These are phyloP conservation scores for Quercus ilex DNA, from an alignment of 306 rosid genomes.

Conservation along the genomic window DNA sequence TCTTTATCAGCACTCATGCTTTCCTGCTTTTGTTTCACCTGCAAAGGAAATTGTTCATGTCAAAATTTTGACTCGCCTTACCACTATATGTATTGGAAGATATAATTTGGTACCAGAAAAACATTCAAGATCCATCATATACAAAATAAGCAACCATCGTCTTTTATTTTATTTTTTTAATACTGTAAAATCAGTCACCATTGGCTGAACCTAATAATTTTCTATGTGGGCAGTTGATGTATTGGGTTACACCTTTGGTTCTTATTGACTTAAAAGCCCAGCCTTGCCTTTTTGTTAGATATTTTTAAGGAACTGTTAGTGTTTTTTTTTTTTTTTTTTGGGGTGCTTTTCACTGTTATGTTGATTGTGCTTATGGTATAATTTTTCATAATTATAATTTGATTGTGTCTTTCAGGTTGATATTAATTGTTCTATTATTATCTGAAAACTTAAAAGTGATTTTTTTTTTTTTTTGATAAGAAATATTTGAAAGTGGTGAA, in stretches of 20 bases:
- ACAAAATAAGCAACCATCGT: not conserved
- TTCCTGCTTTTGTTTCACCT: conserved; percentile 61
- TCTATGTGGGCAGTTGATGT: not conserved
- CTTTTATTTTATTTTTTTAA: not conserved
- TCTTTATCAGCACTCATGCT: conserved; percentile 57
- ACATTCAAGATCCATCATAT: not conserved
- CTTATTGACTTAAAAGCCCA: not conserved
- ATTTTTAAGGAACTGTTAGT: too few species aligned
- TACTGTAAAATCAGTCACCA: not conserved
- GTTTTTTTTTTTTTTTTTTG: too few species aligned
- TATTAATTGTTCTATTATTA: too few species aligned
- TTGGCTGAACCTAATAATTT: not conserved
- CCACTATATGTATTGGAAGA: not conserved
- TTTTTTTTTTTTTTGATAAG: too few species aligned
- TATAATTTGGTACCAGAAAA: not conserved
- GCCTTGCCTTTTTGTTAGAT: not conserved
- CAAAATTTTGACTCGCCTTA: conserved; percentile 15
- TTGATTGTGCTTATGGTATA: too few species aligned
- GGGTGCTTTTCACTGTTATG: too few species aligned
- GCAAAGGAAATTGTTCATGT: conserved; percentile 29
- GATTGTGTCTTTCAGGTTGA: too few species aligned
- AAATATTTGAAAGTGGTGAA: too few species aligned
- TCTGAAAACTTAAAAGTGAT: too few species aligned
- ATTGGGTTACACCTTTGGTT: not conserved
- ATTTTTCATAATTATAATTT: too few species aligned